phyloP scores from a whole-genome alignment of 768 basidiomycete species.

The Exsudoporus frostii region DNA sequence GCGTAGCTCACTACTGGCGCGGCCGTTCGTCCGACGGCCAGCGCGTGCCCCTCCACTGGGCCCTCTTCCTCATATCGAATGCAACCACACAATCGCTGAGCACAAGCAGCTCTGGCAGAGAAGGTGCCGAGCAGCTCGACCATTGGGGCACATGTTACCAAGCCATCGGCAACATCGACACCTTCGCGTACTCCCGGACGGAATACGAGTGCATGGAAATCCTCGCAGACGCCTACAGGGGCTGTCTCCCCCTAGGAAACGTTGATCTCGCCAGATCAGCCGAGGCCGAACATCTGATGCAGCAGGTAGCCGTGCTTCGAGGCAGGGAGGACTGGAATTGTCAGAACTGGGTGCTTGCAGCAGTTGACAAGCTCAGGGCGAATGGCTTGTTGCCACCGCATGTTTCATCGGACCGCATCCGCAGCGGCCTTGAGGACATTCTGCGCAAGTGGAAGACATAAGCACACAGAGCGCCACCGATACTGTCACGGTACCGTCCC shows the following conservation, averaged over 20 bases:
- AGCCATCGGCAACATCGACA: slow-evolving; percentile 29
- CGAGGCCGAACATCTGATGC: slow-evolving; percentile 20
- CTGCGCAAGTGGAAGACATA: slow-evolving; percentile 24
- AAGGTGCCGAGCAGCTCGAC: slow-evolving; percentile 22
- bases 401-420: slow-evolving; percentile 20
- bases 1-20: slow-evolving; percentile 32
- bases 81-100: slow-evolving; percentile 21
- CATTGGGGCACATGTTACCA: slow-evolving; percentile 33
- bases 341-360: slow-evolving; percentile 29
- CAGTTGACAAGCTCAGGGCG: slow-evolving; percentile 24
- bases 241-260: slow-evolving; percentile 26
- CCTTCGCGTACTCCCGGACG: slow-evolving; percentile 24
- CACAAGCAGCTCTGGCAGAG: slow-evolving; percentile 20
- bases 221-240: slow-evolving; percentile 27
- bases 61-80: slow-evolving; percentile 28
- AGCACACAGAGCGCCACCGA: neutral
- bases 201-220: slow-evolving; percentile 32
- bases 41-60: slow-evolving; percentile 28
- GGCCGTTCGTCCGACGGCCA: slow-evolving; percentile 20
- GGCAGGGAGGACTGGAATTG: slow-evolving; percentile 32
- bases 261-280: slow-evolving; percentile 13
- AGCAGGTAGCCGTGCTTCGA: slow-evolving; percentile 23
- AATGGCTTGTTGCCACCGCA: slow-evolving; percentile 14
- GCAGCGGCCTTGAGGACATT: slow-evolving; percentile 21
- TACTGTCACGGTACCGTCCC: neutral